A percentile compares a stretch with the other conserved stretches of the same genome.
Evolutionary conservation across 2,329 filamentous ascomycete genomes (phyloP).

Genomic region (Stagonosporopsis chrysanthemi): DNA sequence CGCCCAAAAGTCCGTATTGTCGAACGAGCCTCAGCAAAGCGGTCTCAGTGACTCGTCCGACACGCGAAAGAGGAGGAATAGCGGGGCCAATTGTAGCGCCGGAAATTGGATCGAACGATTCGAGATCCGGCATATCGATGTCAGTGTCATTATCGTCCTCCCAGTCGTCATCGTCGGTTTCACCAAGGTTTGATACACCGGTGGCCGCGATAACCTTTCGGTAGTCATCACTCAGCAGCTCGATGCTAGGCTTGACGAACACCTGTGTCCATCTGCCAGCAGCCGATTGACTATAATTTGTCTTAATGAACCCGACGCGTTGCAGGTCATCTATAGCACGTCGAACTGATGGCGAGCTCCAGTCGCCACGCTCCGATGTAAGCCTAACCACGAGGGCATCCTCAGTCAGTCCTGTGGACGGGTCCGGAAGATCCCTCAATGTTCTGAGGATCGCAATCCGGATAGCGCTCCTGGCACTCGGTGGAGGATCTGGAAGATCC

Average conservation of each 20-base stretch:
- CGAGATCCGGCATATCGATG: constrained; percentile 11
- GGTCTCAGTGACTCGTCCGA: not conserved
- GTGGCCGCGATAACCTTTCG: not conserved
- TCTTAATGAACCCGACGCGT: not conserved
- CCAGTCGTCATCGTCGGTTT: not conserved
- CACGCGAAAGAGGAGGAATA: not conserved
- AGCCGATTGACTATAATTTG: not conserved
- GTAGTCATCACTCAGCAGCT: not conserved
- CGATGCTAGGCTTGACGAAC: not conserved
- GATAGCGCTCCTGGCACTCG: not conserved
- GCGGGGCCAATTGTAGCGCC: not conserved
- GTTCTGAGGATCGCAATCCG: not conserved
- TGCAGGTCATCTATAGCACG: not conserved
- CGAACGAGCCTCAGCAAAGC: not conserved
- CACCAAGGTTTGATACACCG: not conserved
- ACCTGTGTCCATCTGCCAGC: not conserved
- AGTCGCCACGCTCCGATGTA: no score
- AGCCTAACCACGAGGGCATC: not conserved
- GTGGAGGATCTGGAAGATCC: not conserved
- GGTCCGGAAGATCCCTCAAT: not conserved
- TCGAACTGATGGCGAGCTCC: not conserved
- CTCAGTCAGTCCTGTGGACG: not conserved
- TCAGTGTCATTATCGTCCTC: constrained; percentile 3
- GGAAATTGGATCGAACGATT: not conserved
- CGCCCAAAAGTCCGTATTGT: not conserved